Conservation (phyloP, 129 eudicot species). For the Tagetes patula region DNA sequence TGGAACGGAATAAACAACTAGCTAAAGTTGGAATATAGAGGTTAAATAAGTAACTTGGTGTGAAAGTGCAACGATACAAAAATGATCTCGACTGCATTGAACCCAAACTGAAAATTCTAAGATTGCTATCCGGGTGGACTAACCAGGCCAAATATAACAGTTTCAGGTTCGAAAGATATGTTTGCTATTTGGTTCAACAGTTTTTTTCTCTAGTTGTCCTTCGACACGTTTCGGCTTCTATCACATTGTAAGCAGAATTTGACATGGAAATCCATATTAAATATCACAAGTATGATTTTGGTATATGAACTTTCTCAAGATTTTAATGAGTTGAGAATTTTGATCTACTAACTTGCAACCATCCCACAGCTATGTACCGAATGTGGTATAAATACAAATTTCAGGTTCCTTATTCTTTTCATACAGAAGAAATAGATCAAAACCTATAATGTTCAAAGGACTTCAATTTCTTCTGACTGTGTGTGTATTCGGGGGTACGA, state of each 20-base stretch:
- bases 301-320: neutral
- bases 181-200: too few relatives aligned
- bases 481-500: neutral
- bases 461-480: neutral
- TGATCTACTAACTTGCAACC: conserved; percentile 21
- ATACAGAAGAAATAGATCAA: conserved; percentile 25
- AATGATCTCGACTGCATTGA: too few relatives aligned
- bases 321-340: neutral
- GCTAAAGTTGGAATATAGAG: too few relatives aligned
- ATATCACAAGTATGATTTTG: neutral
- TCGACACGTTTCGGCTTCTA: too few relatives aligned
- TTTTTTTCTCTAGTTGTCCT: too few relatives aligned
- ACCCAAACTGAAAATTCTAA: neutral
- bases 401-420: conserved; percentile 28
- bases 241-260: too few relatives aligned
- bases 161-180: too few relatives aligned
- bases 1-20: too few relatives aligned
- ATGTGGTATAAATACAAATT: conserved; percentile 26
- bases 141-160: too few relatives aligned
- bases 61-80: too few relatives aligned
- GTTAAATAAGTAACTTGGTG: too few relatives aligned
- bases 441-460: conserved; percentile 20
- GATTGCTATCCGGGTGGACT: neutral
- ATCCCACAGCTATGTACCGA: conserved; percentile 30
- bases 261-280: neutral